phyloP scores from a whole-genome alignment of 2,329 filamentous ascomycete species.

The Fusarium sp. region DNA sequence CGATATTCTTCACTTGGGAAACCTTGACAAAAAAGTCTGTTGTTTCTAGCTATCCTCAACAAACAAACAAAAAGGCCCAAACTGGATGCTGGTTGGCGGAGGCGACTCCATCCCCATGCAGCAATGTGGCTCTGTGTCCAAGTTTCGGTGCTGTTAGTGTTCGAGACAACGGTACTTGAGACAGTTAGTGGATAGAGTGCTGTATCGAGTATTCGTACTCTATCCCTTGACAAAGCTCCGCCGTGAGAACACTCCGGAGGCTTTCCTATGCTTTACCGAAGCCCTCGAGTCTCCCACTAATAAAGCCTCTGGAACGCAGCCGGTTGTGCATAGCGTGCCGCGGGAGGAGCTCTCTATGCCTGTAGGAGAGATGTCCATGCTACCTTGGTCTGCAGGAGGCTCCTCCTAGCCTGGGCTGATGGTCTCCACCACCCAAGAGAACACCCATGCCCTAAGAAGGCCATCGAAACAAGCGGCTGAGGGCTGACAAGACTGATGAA shows the following conservation, averaged over 20 bases:
- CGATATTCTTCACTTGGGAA: neutral
- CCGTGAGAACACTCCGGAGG: neutral
- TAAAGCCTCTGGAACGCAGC: conserved; percentile 35
- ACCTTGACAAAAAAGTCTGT: conserved; percentile 2
- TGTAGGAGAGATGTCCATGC: conserved; percentile 22
- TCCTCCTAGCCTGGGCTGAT: conserved; percentile 35
- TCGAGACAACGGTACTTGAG: conserved; percentile 33
- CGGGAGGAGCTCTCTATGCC: conserved; percentile 27
- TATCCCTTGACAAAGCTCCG: conserved; percentile 22
- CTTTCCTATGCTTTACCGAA: conserved; percentile 29
- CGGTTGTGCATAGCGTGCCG: conserved; percentile 26
- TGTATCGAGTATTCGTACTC: conserved; percentile 26
- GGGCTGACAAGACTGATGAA: conserved; percentile 9
- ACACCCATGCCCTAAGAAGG: conserved; percentile 36
- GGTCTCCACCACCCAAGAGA: conserved; percentile 31
- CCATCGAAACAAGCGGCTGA: conserved; percentile 25
- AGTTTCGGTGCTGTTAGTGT: conserved; percentile 29
- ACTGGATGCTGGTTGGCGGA: conserved; percentile 26
- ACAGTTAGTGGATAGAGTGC: conserved; percentile 13
- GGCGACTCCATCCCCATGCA: conserved; percentile 30
- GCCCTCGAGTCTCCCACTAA: conserved; percentile 28
- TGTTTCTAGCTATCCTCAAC: conserved; percentile 12
- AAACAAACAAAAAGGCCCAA: conserved; percentile 4
- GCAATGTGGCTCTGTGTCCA: conserved; percentile 29
- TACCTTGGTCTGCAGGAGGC: conserved; percentile 35